These are phyloP conservation scores for Penicillium bovifimosum DNA, from an alignment of 495 filamentous ascomycete species.

Conservation along the genomic window DNA sequence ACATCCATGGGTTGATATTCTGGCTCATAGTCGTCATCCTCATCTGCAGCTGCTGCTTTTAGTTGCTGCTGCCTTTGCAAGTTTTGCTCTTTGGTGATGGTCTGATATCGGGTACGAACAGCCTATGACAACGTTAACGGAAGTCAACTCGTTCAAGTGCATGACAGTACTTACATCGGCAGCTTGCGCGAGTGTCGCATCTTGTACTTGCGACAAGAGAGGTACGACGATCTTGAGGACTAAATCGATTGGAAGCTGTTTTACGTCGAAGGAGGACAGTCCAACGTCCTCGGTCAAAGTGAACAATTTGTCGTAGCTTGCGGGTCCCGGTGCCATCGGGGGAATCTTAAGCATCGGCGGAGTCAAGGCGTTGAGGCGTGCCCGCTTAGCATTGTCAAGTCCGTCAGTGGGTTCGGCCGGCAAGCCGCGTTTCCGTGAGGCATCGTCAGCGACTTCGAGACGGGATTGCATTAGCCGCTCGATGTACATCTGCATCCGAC, in stretches of 20 bases:
- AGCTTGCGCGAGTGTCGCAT: slow-evolving; percentile 57
- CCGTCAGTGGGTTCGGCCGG: slow-evolving; percentile 64
- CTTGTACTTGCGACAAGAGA: slow-evolving; percentile 60
- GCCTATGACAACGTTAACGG: slow-evolving; percentile 31
- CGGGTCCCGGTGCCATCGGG: slow-evolving; percentile 65
- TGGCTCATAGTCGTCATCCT: slow-evolving; percentile 86
- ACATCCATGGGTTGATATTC: slow-evolving; percentile 71
- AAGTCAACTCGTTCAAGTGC: background rate
- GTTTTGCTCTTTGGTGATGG: slow-evolving; percentile 38
- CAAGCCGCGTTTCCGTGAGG: slow-evolving; percentile 66
- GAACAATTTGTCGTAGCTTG: slow-evolving; percentile 73
- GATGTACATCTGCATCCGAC: slow-evolving; percentile 74
- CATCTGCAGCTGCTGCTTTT: slow-evolving; percentile 55
- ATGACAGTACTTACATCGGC: slow-evolving; percentile 46
- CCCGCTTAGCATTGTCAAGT: slow-evolving; percentile 62
- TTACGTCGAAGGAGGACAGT: slow-evolving; percentile 75
- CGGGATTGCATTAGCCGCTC: slow-evolving; percentile 70
- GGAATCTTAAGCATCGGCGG: slow-evolving; percentile 52
- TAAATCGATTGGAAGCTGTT: slow-evolving; percentile 64
- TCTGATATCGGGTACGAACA: slow-evolving; percentile 45
- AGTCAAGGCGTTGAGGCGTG: slow-evolving; percentile 55
- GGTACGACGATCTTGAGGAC: slow-evolving; percentile 72
- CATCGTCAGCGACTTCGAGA: slow-evolving; percentile 65
- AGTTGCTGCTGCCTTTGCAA: slow-evolving; percentile 35
- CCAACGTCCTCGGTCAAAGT: slow-evolving; percentile 71